A percentile compares a stretch with the other conserved stretches of the same genome.
Conservation (phyloP, 345 rosid genomes). For the Hevea brasiliensis region DNA sequence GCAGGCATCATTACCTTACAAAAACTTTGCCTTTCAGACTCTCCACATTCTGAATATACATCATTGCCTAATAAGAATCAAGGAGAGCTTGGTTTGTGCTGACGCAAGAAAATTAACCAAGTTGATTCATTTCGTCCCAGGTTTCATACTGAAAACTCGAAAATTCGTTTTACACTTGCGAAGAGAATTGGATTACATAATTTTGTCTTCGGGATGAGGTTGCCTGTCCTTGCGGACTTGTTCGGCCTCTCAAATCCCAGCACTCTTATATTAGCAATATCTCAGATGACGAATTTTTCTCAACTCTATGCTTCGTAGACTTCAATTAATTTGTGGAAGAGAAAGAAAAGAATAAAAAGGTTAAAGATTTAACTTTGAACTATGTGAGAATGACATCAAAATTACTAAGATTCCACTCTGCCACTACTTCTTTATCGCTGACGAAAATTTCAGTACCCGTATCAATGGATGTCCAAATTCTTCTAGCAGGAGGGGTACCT, state of each 20-base stretch:
- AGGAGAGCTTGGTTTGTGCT: too few relatives aligned
- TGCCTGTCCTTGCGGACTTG: slow-evolving; percentile 20
- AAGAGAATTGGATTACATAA: background rate
- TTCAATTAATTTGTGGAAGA: background rate
- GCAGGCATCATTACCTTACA: background rate
- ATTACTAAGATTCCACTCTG: slow-evolving; percentile 31
- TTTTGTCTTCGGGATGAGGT: background rate
- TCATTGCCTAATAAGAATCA: background rate
- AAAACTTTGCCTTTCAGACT: background rate
- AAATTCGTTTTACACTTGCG: background rate
- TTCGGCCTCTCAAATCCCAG: background rate
- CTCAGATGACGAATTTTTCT: background rate
- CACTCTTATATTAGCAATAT: background rate
- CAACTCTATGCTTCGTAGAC: background rate
- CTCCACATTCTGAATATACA: background rate
- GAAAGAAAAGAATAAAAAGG: background rate
- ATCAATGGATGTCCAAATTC: slow-evolving; percentile 35
- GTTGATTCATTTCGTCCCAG: background rate
- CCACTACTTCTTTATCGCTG: slow-evolving; percentile 26
- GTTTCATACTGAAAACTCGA: background rate
- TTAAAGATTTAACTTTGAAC: background rate
- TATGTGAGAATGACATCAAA: slow-evolving; percentile 32
- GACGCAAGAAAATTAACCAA: background rate
- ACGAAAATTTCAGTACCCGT: slow-evolving; percentile 35
- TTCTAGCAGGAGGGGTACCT: slow-evolving; percentile 29